Conservation (phyloP, 164 flowering plant genomes). For the Euptelea pleiosperma region DNA sequence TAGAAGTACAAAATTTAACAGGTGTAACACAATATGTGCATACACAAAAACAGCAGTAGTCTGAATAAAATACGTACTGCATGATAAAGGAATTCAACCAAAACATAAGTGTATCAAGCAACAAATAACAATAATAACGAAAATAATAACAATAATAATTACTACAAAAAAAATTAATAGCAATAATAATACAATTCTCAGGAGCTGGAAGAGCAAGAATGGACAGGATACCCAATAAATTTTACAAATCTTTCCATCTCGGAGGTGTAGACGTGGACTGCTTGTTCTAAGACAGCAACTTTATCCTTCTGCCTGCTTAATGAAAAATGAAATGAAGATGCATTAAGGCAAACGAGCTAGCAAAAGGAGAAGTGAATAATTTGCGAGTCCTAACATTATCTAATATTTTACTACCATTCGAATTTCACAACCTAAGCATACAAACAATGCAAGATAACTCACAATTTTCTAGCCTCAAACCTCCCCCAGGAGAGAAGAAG, state of each 20-base stretch:
- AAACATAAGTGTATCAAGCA: background rate
- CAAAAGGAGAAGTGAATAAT: constrained; percentile 3
- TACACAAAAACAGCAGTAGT: too few relatives aligned
- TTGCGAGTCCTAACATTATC: background rate
- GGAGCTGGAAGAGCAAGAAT: background rate
- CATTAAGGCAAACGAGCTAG: constrained; percentile 2
- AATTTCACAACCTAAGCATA: background rate
- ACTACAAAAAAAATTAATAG: too few relatives aligned
- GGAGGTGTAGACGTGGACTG: constrained; percentile 61
- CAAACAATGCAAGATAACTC: constrained; percentile 32
- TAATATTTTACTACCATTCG: background rate
- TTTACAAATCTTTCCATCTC: constrained; percentile 75
- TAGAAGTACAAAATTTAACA: too few relatives aligned
- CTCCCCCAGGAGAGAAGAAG: constrained; percentile 60
- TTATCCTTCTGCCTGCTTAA: constrained; percentile 46
- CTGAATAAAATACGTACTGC: background rate
- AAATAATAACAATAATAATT: background rate
- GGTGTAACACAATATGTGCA: too few relatives aligned
- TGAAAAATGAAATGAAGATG: background rate
- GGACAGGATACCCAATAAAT: constrained; percentile 65
- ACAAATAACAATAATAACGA: background rate
- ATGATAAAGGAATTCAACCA: constrained; percentile 3
- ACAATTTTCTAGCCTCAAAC: constrained; percentile 59
- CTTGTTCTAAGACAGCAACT: constrained; percentile 55
- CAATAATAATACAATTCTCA: constrained; percentile 4